Conservation (phyloP, 1,139 yeast genomes). For the Kodamaea fungicola region DNA sequence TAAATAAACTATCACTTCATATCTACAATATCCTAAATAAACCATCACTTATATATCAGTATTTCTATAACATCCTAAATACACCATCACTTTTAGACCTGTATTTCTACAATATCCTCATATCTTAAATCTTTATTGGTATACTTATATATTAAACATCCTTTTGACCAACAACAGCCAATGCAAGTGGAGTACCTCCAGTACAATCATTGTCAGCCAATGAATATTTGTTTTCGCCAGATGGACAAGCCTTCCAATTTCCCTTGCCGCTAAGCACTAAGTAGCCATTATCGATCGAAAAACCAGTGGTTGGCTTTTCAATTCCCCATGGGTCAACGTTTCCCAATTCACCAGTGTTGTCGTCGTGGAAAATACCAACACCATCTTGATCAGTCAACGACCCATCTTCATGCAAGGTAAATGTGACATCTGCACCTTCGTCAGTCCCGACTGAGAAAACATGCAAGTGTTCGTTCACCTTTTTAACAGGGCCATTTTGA, state of each 20-base stretch:
- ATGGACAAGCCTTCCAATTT: constrained; percentile 26
- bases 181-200: constrained; percentile 25
- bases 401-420: constrained; percentile 21
- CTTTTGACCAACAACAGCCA: constrained; percentile 11
- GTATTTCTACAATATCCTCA: too few relatives aligned
- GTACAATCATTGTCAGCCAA: constrained; percentile 23
- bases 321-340: constrained; percentile 25
- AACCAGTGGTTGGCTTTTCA: constrained; percentile 21
- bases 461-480: constrained; percentile 24
- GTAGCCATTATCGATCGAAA: constrained; percentile 18
- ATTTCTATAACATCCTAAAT: too few relatives aligned
- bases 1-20: too few relatives aligned
- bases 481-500: constrained; percentile 20
- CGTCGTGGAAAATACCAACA: constrained; percentile 20
- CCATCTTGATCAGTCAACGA: constrained; percentile 26
- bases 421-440: constrained; percentile 20
- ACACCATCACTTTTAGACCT: too few relatives aligned
- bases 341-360: constrained; percentile 26
- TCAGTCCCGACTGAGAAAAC: constrained; percentile 25
- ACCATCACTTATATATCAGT: too few relatives aligned
- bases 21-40: too few relatives aligned
- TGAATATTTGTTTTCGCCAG: constrained; percentile 21
- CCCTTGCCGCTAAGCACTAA: constrained; percentile 19
- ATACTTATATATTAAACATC: background rate
- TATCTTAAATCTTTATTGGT: too few relatives aligned